Conservation (phyloP, 805 yeast genomes). For the Saccharomyces kudriavzevii region DNA sequence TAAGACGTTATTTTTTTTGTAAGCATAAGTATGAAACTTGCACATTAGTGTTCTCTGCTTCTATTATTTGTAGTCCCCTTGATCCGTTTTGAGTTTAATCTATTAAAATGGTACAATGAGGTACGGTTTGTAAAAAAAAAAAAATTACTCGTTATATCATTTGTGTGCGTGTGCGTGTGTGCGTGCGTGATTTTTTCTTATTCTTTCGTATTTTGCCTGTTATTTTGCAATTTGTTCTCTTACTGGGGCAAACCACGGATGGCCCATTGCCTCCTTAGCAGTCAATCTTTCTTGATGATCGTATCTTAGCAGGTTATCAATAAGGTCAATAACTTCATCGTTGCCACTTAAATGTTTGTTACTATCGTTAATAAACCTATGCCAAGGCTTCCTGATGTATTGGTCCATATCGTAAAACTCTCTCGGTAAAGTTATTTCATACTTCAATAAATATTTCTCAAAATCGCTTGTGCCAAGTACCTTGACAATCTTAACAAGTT, state of each 20-base stretch:
- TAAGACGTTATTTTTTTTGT: background rate
- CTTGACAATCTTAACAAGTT: conserved; percentile 79
- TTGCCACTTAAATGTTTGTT: conserved; percentile 57
- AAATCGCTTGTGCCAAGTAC: conserved; percentile 80
- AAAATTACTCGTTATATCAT: background rate
- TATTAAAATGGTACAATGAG: background rate
- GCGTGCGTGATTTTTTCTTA: background rate
- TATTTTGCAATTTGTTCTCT: conserved; percentile 7
- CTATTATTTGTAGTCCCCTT: background rate
- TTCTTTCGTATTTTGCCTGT: background rate
- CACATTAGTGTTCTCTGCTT: background rate
- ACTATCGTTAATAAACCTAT: conserved; percentile 56
- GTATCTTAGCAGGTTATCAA: conserved; percentile 65
- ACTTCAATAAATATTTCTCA: conserved; percentile 55
- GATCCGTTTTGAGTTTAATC: background rate
- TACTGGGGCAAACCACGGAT: conserved; percentile 37
- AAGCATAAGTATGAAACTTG: background rate
- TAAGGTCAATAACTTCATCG: conserved; percentile 56
- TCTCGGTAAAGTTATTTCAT: conserved; percentile 56
- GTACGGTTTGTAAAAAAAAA: background rate
- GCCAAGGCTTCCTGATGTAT: conserved; percentile 83
- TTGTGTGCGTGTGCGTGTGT: too few relatives aligned
- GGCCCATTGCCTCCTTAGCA: conserved; percentile 81
- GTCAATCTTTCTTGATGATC: conserved; percentile 86
- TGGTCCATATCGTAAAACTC: conserved; percentile 74